Evolutionary conservation across 169 alveolate genomes (phyloP).

Genomic region (Perkinsus marinus): DNA sequence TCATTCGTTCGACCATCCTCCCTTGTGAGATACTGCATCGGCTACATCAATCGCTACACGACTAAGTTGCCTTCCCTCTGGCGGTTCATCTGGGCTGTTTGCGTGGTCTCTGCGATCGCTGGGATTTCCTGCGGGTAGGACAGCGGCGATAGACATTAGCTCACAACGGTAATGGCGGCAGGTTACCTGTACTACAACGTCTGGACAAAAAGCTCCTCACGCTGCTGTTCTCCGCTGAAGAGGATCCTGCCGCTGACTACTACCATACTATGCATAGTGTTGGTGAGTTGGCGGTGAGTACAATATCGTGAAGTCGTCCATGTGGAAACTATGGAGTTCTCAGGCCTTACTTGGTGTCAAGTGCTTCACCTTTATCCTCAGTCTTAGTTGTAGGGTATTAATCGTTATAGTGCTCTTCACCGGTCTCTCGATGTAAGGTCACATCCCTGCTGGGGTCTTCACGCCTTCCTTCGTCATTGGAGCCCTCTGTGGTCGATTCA

Average conservation of each 20-base stretch:
- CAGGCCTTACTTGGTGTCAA: not conserved
- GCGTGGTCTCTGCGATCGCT: not conserved
- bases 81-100: not conserved
- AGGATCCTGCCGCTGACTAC: not conserved
- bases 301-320: not conserved
- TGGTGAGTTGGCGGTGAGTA: not conserved
- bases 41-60: not conserved
- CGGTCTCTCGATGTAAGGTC: constrained; percentile 14
- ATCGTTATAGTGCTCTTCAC: not conserved
- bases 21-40: not conserved
- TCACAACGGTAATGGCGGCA: not conserved
- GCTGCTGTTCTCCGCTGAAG: not conserved
- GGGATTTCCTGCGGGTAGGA: not conserved
- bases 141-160: not conserved
- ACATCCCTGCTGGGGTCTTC: constrained; percentile 53
- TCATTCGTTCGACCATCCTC: not conserved
- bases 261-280: not conserved
- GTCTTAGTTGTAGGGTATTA: not conserved
- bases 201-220: not conserved
- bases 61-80: not conserved
- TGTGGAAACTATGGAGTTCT: no score
- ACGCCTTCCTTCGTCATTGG: constrained; percentile 52
- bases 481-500: constrained; percentile 49
- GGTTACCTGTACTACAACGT: not conserved
- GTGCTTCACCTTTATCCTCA: not conserved